phyloP scores from a whole-genome alignment of 495 filamentous ascomycete genomes.

The Apiosordaria backusii region DNA sequence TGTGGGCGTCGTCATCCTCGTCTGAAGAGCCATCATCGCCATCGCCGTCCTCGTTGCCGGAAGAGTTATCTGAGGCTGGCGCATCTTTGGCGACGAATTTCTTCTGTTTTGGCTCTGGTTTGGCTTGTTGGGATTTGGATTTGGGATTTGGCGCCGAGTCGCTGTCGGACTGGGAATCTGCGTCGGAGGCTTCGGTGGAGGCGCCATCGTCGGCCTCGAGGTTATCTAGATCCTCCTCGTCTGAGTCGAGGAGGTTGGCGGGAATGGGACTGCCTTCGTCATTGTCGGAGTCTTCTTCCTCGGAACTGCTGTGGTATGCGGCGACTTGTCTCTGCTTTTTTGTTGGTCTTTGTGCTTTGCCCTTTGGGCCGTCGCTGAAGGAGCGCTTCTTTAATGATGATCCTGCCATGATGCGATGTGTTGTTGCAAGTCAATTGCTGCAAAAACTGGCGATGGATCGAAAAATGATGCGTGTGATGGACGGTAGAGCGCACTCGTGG shows the following conservation, averaged over 20 bases:
- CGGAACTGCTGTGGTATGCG: slow-evolving; percentile 71
- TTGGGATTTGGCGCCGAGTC: slow-evolving; percentile 19
- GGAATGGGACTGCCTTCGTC: slow-evolving; percentile 56
- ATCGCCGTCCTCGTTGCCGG: slow-evolving; percentile 33
- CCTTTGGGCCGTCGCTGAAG: slow-evolving; percentile 52
- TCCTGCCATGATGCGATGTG: slow-evolving; percentile 30
- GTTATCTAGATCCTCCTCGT: slow-evolving; percentile 55
- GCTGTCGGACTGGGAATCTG: slow-evolving; percentile 40
- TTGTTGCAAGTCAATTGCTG: slow-evolving; percentile 14
- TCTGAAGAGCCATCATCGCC: slow-evolving; percentile 25
- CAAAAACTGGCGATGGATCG: neutral
- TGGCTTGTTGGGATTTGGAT: slow-evolving; percentile 17
- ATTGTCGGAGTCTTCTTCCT: slow-evolving; percentile 36
- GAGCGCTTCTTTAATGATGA: slow-evolving; percentile 30
- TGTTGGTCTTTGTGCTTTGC: slow-evolving; percentile 50
- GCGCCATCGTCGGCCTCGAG: slow-evolving; percentile 43
- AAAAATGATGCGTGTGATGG: neutral
- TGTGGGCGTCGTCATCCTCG: slow-evolving; percentile 32
- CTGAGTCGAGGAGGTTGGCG: slow-evolving; percentile 65
- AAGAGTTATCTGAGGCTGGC: slow-evolving; percentile 25
- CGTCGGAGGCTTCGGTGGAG: slow-evolving; percentile 33
- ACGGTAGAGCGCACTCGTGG: neutral
- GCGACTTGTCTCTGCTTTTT: slow-evolving; percentile 71
- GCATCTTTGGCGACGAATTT: slow-evolving; percentile 36
- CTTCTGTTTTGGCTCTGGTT: slow-evolving; percentile 18